phyloP scores from a whole-genome alignment of 345 rosid genomes.

The Brassica cretica region DNA sequence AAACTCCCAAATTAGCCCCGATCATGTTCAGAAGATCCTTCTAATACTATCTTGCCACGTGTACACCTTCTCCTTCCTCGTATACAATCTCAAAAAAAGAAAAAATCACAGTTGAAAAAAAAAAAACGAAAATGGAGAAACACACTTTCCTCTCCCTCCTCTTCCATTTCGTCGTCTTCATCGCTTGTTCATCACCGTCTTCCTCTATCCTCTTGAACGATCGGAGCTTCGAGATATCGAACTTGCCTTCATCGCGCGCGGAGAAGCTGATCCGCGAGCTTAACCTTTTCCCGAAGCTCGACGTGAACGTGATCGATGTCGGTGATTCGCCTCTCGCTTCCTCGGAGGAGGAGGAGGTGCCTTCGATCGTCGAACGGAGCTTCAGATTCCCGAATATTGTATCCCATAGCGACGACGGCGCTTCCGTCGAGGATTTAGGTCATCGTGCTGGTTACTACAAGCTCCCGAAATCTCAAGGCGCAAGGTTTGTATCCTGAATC shows the following conservation, averaged over 20 bases:
- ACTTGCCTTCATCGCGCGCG: slow-evolving; percentile 67
- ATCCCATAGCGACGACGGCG: slow-evolving; percentile 27
- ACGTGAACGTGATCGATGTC: slow-evolving; percentile 53
- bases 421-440: slow-evolving; percentile 68
- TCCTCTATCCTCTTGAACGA: slow-evolving; percentile 43
- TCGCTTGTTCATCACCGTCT: slow-evolving; percentile 27
- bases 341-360: slow-evolving; percentile 6
- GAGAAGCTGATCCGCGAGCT: slow-evolving; percentile 80
- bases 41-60: not conserved
- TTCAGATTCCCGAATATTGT: slow-evolving; percentile 64
- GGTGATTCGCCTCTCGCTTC: slow-evolving; percentile 22
- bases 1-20: slow-evolving; percentile 21
- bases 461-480: slow-evolving; percentile 71
- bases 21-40: slow-evolving; percentile 1
- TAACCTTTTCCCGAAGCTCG: slow-evolving; percentile 76
- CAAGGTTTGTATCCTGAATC: slow-evolving; percentile 49
- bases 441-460: slow-evolving; percentile 95
- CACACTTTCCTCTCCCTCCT: slow-evolving; percentile 27
- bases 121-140: slow-evolving; percentile 45
- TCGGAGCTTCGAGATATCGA: slow-evolving; percentile 43
- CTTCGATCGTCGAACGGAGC: slow-evolving; percentile 63
- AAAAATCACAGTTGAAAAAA: not conserved
- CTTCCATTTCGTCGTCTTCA: slow-evolving; percentile 29
- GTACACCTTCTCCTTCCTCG: slow-evolving; percentile 8
- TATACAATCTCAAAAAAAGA: not conserved